Evolutionary conservation across 2,329 filamentous ascomycete genomes (phyloP), one percentile per base, ranked within the genome.

Genomic region (Paraconiothyrium brasiliense): DNA sequence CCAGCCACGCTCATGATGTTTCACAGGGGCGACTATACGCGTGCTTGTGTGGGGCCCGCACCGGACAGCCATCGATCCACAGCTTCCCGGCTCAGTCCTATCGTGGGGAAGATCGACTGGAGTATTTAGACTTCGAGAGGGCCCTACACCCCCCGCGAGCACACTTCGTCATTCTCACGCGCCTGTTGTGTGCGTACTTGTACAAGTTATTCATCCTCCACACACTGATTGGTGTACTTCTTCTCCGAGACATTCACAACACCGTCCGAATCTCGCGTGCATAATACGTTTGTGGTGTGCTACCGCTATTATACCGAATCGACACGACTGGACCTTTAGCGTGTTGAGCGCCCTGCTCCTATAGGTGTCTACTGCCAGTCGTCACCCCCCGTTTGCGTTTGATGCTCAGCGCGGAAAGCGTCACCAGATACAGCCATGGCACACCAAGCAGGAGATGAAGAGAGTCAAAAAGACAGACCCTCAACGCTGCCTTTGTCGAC

Each of bases 21-120:
- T 41, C 24, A 67, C 61, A 62, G 69, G 67, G 60, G 43, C 54
- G 22, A 52, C 35, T 60, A 58, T 66, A 70, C 67, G 69, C 69
- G 67, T 73, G 70, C 72, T 69, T 69, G 68, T 51, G 58, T 71
- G 70, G 71, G 67, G 57, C 66, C 64, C 54, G 43, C 51, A 59
- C 54, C 51, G 57, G 34, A 48, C 58, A 60, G 63, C 59, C 64
- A 67, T 68, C 65, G 63, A 65, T 66, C 60, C 58, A 63, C 61
- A 58, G 57, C 51, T 69, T 64, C 67, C 67, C 62, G 64, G 63
- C 67, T 64, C 61, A 66, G 58, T 57, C 34, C 51, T 47, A 52
- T 44, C 43, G 58, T 66, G 43, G 63, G 65, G 57, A 63, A 59
- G 22, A 57, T 58, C 64, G 51, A 57, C 50, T n/a, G 44, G 43